These are phyloP conservation scores for Tolypocladium guangdongense DNA, from an alignment of 2,329 filamentous ascomycete genomes.

Conservation along the genomic window DNA sequence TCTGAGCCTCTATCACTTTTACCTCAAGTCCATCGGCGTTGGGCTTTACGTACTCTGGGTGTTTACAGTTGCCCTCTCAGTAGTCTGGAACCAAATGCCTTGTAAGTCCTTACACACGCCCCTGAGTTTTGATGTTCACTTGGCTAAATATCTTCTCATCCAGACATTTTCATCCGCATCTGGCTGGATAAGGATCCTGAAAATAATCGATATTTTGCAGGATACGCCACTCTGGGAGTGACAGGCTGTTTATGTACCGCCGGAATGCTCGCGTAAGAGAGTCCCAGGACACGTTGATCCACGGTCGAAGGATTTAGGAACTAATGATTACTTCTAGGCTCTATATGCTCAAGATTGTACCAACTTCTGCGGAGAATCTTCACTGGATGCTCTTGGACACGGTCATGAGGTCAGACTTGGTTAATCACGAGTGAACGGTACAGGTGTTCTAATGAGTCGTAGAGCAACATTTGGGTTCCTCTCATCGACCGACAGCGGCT, in stretches of 20 bases:
- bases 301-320: not conserved
- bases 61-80: not conserved
- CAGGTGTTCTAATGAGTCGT: not conserved
- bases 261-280: not conserved
- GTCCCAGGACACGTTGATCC: not conserved
- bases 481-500: not conserved
- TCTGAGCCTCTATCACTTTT: constrained; percentile 2
- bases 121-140: not conserved
- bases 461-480: constrained; percentile 2
- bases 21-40: constrained; percentile 1
- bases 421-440: not conserved
- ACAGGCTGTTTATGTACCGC: not conserved
- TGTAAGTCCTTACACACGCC: not conserved
- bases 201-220: constrained; percentile 1
- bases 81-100: not conserved
- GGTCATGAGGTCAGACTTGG: not conserved
- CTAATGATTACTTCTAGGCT: not conserved
- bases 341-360: constrained; percentile 2
- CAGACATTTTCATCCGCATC: constrained; percentile 2
- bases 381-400: constrained; percentile 2
- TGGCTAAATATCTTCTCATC: not conserved
- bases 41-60: constrained; percentile 1
- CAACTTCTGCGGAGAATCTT: not conserved
- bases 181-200: constrained; percentile 1
- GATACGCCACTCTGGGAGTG: constrained; percentile 1